These are phyloP conservation scores for Xerocomus nothofagi DNA, from an alignment of 1,284 basidiomycete species.

Conservation along the genomic window DNA sequence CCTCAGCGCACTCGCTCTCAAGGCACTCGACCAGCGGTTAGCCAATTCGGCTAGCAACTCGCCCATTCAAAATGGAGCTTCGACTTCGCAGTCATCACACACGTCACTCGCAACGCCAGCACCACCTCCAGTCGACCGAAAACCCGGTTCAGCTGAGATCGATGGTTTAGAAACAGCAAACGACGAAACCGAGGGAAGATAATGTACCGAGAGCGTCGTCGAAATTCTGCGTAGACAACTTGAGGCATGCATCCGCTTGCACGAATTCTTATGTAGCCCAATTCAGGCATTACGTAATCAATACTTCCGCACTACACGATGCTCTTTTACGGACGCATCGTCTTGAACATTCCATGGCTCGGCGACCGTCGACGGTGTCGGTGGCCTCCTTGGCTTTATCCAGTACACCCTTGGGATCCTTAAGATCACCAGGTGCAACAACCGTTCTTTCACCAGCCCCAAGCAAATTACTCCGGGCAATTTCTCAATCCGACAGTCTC, in stretches of 20 bases:
- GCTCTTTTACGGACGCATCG: conserved; percentile 2
- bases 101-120: conserved; percentile 40
- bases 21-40: conserved; percentile 91
- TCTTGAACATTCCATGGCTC: conserved; percentile 33
- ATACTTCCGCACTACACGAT: background rate
- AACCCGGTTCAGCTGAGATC: conserved; percentile 33
- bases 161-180: conserved; percentile 24
- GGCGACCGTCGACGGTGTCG: conserved; percentile 30
- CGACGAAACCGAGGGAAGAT: conserved; percentile 26
- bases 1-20: conserved; percentile 83
- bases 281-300: conserved; percentile 22
- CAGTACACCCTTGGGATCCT: conserved; percentile 10
- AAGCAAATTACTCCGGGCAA: conserved; percentile 9
- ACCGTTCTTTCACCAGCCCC: conserved; percentile 7
- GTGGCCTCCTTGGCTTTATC: conserved; percentile 25
- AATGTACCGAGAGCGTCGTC: conserved; percentile 15
- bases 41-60: conserved; percentile 60
- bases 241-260: no score
- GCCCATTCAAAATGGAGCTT: conserved; percentile 39
- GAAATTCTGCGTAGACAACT: background rate
- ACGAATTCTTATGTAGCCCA: conserved; percentile 1
- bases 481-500: conserved; percentile 21
- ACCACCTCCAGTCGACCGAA: conserved; percentile 36
- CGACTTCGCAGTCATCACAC: conserved; percentile 36
- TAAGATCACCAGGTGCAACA: conserved; percentile 3